A percentile compares a stretch with the other conserved stretches of the same genome.
Conservation (phyloP, 2,329 filamentous ascomycete genomes). For the Sclerotiophoma versabilis region DNA sequence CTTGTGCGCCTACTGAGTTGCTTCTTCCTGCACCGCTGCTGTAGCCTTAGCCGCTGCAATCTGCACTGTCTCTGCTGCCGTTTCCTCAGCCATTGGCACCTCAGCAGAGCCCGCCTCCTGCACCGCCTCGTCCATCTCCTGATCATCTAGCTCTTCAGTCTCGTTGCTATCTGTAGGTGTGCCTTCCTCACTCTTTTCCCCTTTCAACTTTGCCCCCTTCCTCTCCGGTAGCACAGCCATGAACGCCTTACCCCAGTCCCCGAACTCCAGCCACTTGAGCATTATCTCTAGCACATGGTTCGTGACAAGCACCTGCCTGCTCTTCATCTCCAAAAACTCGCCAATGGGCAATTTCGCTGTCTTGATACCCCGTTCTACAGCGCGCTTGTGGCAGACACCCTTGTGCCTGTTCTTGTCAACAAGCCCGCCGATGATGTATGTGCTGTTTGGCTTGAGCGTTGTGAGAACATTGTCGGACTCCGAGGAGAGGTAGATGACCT, state of each 20-base stretch:
- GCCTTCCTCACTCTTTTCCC: constrained; percentile 20
- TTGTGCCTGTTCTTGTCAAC: constrained; percentile 98
- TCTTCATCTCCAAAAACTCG: constrained; percentile 92
- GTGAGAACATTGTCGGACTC: constrained; percentile 88
- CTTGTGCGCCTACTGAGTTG: constrained; percentile 2
- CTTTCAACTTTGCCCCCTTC: constrained; percentile 77
- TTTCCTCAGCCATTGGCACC: neutral
- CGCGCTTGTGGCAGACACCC: constrained; percentile 86
- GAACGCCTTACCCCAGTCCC: constrained; percentile 92
- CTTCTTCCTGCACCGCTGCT: constrained; percentile 1
- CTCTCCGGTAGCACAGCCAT: constrained; percentile 86
- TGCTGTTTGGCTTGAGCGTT: constrained; percentile 83
- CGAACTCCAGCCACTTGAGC: constrained; percentile 87
- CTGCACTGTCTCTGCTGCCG: constrained; percentile 11
- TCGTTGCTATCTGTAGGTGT: constrained; percentile 24
- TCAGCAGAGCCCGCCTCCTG: constrained; percentile 12
- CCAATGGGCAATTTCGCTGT: constrained; percentile 94
- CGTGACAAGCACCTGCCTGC: constrained; percentile 83
- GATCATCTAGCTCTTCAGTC: constrained; percentile 17
- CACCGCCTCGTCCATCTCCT: constrained; percentile 20
- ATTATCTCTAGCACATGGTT: constrained; percentile 99
- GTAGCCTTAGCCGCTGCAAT: constrained; percentile 1
- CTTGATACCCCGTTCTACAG: constrained; percentile 75
- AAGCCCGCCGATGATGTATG: constrained; percentile 90
- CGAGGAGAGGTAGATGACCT: constrained; percentile 87